Percentiles rank a stretch among this genome's conserved stretches.
These are phyloP conservation scores for Backusella macrospora DNA, from an alignment of 192 early-diverging fungal genomes.

Conservation along the genomic window DNA sequence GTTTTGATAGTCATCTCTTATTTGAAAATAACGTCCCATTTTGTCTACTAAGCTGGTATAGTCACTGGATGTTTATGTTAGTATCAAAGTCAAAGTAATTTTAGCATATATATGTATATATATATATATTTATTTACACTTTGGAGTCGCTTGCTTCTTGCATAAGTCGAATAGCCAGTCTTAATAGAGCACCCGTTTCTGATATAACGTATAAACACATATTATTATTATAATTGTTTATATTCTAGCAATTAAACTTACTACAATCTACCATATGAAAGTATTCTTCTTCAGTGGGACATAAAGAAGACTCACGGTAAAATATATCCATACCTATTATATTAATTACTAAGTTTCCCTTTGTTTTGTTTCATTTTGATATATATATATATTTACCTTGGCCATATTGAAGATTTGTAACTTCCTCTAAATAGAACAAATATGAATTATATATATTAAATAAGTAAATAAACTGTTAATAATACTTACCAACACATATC, in stretches of 20 bases:
- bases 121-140: not conserved
- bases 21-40: constrained; percentile 93
- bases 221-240: not conserved
- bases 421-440: not conserved
- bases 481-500: not conserved
- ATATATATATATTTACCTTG: constrained; percentile 3
- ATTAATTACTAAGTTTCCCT: too few species aligned
- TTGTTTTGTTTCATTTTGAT: too few species aligned
- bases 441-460: not conserved
- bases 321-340: not conserved
- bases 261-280: not conserved
- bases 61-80: constrained; percentile 53
- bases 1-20: constrained; percentile 97
- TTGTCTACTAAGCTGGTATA: constrained; percentile 80
- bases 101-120: too few species aligned
- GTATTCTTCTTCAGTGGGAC: not conserved
- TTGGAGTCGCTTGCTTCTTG: not conserved
- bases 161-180: not conserved
- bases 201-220: not conserved
- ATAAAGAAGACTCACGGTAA: not conserved
- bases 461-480: not conserved
- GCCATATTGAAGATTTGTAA: constrained; percentile 4
- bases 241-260: not conserved
- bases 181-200: not conserved
- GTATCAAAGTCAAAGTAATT: too few species aligned